Evolutionary conservation across 2,329 filamentous ascomycete genomes (phyloP).

Genomic region (Chaetomiaceae sp.): DNA sequence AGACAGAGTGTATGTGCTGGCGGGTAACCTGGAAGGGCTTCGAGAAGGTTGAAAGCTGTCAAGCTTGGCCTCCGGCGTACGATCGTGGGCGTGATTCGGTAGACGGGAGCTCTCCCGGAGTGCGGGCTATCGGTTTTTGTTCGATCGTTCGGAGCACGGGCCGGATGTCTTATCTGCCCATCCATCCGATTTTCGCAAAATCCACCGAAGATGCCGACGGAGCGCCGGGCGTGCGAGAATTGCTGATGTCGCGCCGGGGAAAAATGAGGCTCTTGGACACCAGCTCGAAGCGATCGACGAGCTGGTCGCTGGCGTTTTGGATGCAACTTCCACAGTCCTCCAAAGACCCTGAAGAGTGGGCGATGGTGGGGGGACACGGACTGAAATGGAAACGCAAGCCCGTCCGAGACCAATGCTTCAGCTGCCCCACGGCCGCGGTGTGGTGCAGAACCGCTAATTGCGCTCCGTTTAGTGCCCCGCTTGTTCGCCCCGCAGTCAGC

Average conservation of each 20-base stretch:
- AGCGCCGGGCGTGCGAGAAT: not conserved
- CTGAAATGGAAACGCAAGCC: conserved; percentile 17
- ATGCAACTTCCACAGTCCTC: conserved; percentile 8
- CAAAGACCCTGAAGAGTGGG: conserved; percentile 5
- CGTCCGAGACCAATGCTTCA: conserved; percentile 10
- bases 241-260: not conserved
- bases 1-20: not conserved
- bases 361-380: conserved; percentile 14
- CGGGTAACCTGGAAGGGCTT: not conserved
- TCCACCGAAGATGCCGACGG: not conserved
- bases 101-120: not conserved
- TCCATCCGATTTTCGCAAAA: not conserved
- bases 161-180: conserved; percentile 1
- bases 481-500: conserved; percentile 1
- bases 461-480: conserved; percentile 4
- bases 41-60: not conserved
- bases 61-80: not conserved
- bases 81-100: not conserved
- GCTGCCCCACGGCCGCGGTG: conserved; percentile 10
- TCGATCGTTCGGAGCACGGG: not conserved
- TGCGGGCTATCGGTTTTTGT: not conserved
- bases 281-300: not conserved
- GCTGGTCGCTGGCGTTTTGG: conserved; percentile 1
- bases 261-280: not conserved
- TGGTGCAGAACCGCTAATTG: not conserved